Base-by-base conservation (phyloP, 371 early-diverging fungal species). In the Paramicrosporidium saccamoebae region DNA sequence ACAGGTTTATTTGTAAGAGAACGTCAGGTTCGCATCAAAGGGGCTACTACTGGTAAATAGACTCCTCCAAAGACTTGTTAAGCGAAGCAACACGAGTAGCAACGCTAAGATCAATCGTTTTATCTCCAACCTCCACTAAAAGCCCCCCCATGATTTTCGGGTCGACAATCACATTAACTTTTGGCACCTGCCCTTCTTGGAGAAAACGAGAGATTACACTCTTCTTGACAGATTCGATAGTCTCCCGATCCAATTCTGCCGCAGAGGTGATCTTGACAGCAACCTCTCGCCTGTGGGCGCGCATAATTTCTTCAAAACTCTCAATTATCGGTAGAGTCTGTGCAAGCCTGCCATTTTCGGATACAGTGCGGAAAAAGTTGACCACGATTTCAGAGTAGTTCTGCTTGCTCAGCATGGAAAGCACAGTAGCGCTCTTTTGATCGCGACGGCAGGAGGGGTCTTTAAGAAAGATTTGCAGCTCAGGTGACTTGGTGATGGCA, bases 101-200 rank as follows among this genome's bases (percentile, higher is more conserved):
- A 29, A 81, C 81, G 17, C 86, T 81, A 50, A 90, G 58, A 46
- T 90, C 92, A 40, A 90, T 78, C 41, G 84, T 82, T 55, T 75
- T 74, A 51, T 82, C 92, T 35, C 92, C 88, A 41, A 84, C 52
- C 46, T 86, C 88, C 25, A 90, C 67, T 37, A 86, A 52, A 41
- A 90, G 53, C 36, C 92, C 92, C 39, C 92, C 92, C 25, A 86
- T 48, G 41, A 90, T 73, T 40, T 58, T 48, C 29, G 82, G 64
- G 56, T 86, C 73, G 46, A 73, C 52, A 7, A 10, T 6, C 10
- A 26, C 10, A 24, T 12, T 3, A n/a, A 7, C 9, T 4, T 4
- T 9, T 10, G 21, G 10, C 21, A 4, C 12, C 5, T 4, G 21
- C 4, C 3, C 31, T 66, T 67, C 69, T 72, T 78, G 74, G 69